Conservation (phyloP, 345 rosid species). For the Rhodamnia argentea region DNA sequence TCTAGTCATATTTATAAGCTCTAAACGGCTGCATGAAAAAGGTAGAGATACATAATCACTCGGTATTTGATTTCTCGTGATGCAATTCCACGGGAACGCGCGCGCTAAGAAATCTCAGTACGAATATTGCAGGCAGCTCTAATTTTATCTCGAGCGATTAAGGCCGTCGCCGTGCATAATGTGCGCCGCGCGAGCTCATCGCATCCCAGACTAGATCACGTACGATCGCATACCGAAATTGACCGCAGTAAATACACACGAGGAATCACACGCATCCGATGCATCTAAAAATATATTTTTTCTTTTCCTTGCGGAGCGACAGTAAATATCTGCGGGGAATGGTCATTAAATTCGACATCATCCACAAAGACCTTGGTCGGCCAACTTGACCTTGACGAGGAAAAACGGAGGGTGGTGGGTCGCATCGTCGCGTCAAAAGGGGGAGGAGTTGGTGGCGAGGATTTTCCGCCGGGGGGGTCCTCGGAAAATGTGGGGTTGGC, state of each 20-base stretch:
- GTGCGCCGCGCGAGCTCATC: too few relatives aligned
- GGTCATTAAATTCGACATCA: too few relatives aligned
- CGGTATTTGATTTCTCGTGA: not conserved
- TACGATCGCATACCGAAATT: not conserved
- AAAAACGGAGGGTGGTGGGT: too few relatives aligned
- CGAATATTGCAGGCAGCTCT: not conserved
- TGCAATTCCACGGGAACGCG: not conserved
- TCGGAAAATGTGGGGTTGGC: too few relatives aligned
- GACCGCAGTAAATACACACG: too few relatives aligned
- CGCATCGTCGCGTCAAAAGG: too few relatives aligned
- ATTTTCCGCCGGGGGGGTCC: too few relatives aligned
- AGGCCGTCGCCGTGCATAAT: not conserved
- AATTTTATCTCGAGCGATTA: not conserved
- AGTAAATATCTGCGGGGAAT: too few relatives aligned
- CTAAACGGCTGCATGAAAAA: not conserved
- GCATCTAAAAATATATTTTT: not conserved
- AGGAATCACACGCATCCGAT: not conserved
- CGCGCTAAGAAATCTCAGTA: rapidly evolving
- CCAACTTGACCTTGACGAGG: too few relatives aligned
- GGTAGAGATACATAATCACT: rapidly evolving
- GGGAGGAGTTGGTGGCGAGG: too few relatives aligned
- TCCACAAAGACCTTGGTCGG: too few relatives aligned
- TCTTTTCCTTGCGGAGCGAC: too few relatives aligned
- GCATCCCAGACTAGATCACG: not conserved
- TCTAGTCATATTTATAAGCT: not conserved